Evolutionary conservation across 78 protist genomes (phyloP), one percentile per base, ranked within the genome.

Genomic region (Creolimax fragrantissima): DNA sequence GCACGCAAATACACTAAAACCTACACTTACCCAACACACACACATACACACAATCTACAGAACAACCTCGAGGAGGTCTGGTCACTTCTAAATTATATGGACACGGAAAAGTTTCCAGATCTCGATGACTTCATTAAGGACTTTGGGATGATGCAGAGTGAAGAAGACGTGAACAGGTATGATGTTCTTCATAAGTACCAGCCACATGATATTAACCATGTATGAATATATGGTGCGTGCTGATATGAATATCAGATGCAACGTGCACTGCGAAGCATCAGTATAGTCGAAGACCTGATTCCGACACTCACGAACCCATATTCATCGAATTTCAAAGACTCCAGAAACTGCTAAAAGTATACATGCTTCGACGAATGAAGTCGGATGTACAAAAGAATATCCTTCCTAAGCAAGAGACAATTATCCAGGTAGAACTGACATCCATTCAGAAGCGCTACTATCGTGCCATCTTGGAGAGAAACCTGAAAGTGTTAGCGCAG

Each of bases 41-140:
- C n/a, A n/a, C n/a, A n/a, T n/a, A n/a, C n/a, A n/a, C n/a, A n/a
- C n/a, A n/a, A n/a, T n/a, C n/a, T n/a, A n/a, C 89, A 91, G 74
- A 67, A 35, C 86, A 81, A 11, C 7, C 24, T 88, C 45, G 37
- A 66, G 5, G 99, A 98, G 89, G 88, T 98, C 37, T 98, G 99
- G 99, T 41, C 97, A 5, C 94, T 98, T 36, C 93, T 98, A 42
- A 97, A 98, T 89, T 98, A 97, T 58, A 45, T 97, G 84, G 89
- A 6, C 35, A 24, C 4, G 88, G 74, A 41, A 2, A 44, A 5
- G 17, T 44, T 44, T 90, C 67, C 17, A 41, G 44, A 74, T n/a
- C 3, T 35, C 85, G 88, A 90, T 41, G 92, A 5, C 32, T 90
- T 90, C 86, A 36, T 45, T 35, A 81, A 58, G 4, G 35, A 90